Conservation (phyloP, 2,329 filamentous ascomycete genomes). For the Venturia nashicola region DNA sequence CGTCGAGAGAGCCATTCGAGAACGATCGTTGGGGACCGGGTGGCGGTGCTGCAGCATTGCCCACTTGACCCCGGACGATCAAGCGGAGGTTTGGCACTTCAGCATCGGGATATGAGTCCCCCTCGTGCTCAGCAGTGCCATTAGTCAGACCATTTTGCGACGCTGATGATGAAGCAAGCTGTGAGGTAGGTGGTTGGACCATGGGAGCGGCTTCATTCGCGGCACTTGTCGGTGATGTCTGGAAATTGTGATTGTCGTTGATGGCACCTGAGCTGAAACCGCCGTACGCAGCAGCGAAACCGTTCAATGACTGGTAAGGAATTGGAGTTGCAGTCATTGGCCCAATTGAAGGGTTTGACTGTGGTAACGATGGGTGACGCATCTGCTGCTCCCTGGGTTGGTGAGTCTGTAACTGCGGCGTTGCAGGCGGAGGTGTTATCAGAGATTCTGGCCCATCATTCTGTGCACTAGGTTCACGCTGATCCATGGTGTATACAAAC, state of each 20-base stretch:
- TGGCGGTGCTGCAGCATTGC: slow-evolving; percentile 17
- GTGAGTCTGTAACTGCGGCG: slow-evolving; percentile 10
- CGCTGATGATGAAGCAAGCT: slow-evolving; percentile 14
- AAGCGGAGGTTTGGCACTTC: slow-evolving; percentile 41
- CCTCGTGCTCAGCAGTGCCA: slow-evolving; percentile 20
- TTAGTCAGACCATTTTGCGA: slow-evolving; percentile 14
- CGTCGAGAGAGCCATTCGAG: slow-evolving; percentile 41
- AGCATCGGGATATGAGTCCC: slow-evolving; percentile 39
- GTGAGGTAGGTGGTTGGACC: neutral
- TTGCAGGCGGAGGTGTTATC: slow-evolving; percentile 27
- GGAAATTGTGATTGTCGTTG: slow-evolving; percentile 5
- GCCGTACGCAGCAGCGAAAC: slow-evolving; percentile 14
- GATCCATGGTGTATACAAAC: slow-evolving; percentile 42
- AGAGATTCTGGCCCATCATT: slow-evolving; percentile 53
- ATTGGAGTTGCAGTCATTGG: neutral
- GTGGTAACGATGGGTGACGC: slow-evolving; percentile 1
- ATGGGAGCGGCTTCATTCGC: neutral
- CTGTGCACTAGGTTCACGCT: slow-evolving; percentile 59
- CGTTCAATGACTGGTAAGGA: slow-evolving; percentile 18
- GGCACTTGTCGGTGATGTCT: slow-evolving; percentile 1
- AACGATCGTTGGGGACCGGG: slow-evolving; percentile 31
- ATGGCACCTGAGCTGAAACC: neutral
- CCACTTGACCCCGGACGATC: slow-evolving; percentile 33
- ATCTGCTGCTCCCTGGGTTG: neutral
- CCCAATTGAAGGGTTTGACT: neutral